Conservation (phyloP, 164 flowering plant species). For the Nymphaea thermarum region DNA sequence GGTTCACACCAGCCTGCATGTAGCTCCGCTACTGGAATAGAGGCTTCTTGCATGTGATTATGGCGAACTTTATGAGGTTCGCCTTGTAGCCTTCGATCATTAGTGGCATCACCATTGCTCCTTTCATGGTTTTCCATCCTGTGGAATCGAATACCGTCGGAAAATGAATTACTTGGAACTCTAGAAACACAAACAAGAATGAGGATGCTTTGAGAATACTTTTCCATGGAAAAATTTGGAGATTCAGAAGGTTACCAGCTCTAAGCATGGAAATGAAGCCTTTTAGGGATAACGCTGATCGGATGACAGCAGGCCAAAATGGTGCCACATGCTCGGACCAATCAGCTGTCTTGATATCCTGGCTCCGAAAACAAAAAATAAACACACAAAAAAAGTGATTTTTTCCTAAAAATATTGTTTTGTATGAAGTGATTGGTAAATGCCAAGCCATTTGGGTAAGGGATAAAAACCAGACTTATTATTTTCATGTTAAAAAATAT, state of each 20-base stretch:
- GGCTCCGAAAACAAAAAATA: background rate
- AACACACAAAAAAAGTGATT: too few species aligned
- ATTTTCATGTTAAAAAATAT: too few species aligned
- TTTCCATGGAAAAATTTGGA: background rate
- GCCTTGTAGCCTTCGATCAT: constrained; percentile 85
- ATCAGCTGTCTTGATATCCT: constrained; percentile 83
- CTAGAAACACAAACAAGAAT: background rate
- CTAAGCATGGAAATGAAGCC: constrained; percentile 69
- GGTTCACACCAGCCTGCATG: too few species aligned
- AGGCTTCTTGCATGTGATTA: constrained; percentile 77
- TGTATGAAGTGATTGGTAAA: too few species aligned
- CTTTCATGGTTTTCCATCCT: constrained; percentile 86
- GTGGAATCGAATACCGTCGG: background rate
- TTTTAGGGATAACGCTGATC: constrained; percentile 74
- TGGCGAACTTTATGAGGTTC: constrained; percentile 64
- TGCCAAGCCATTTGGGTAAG: too few species aligned
- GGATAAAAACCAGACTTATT: too few species aligned
- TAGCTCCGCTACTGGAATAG: background rate
- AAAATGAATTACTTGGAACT: background rate
- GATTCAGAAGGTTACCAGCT: constrained; percentile 33
- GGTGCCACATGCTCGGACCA: constrained; percentile 92
- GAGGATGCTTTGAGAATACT: background rate
- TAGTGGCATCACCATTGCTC: constrained; percentile 84
- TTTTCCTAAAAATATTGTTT: too few species aligned
- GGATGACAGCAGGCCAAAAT: constrained; percentile 96